Percentiles rank a stretch among this genome's conserved stretches.
phyloP scores from a whole-genome alignment of 2,329 filamentous ascomycete species.

The Xylaria arbuscula region DNA sequence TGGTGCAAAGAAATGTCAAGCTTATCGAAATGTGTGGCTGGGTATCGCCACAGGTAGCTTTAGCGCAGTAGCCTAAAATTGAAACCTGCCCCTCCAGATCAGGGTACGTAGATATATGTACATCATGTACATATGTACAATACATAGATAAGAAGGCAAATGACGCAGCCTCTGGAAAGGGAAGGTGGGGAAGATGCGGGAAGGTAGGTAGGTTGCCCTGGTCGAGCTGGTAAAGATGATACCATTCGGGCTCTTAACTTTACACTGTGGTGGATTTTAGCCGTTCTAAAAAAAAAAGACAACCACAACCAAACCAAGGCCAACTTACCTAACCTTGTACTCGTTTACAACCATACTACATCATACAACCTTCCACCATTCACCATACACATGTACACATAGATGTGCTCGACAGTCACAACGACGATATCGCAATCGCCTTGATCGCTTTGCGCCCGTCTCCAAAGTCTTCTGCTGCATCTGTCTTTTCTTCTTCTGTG shows the following conservation, averaged over 20 bases:
- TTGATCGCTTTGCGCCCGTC: not conserved
- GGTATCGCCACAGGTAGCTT: no score
- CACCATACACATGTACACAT: not conserved
- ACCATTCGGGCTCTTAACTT: not conserved
- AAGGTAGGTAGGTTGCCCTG: slow-evolving; percentile 8
- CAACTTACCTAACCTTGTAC: not conserved
- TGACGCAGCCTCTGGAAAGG: slow-evolving; percentile 22
- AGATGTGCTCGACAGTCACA: not conserved
- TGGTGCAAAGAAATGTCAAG: no score
- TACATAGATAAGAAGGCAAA: not conserved
- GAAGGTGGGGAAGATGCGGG: not conserved
- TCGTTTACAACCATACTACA: no score
- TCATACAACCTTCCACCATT: not conserved
- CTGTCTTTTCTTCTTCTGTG: not conserved
- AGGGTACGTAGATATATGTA: no score
- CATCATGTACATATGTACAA: not conserved
- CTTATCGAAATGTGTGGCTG: no score
- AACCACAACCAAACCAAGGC: not conserved
- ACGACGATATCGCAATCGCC: slow-evolving; percentile 2
- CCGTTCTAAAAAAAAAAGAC: slow-evolving; percentile 1
- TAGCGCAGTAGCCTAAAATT: no score
- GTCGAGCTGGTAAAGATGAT: slow-evolving; percentile 25
- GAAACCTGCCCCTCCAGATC: no score
- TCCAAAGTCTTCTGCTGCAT: not conserved
- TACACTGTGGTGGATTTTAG: not conserved